Conservation (phyloP, 2,329 filamentous ascomycete species). For the Paecilomyces formosus region DNA sequence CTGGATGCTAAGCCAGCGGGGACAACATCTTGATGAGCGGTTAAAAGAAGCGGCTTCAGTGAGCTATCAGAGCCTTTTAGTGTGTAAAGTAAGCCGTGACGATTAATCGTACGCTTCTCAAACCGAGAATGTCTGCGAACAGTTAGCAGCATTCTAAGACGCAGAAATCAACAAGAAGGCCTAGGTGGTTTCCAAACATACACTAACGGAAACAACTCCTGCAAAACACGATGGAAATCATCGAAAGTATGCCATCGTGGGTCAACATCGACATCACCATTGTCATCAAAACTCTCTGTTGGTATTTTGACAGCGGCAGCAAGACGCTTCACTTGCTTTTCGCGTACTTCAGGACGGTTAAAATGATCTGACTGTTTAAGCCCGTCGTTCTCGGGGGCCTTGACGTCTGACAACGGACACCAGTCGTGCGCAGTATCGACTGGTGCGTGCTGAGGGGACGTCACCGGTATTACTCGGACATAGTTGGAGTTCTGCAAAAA, state of each 20-base stretch:
- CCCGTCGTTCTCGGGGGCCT: not conserved
- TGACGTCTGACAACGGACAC: not conserved
- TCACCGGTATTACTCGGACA: not conserved
- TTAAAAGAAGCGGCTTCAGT: conserved; percentile 49
- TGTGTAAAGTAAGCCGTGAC: not conserved
- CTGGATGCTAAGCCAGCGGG: conserved; percentile 43
- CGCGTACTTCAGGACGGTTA: not conserved
- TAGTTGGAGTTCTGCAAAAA: not conserved
- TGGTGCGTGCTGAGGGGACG: not conserved
- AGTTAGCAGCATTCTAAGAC: not conserved
- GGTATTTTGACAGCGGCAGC: not conserved
- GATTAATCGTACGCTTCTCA: not conserved
- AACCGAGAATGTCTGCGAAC: not conserved
- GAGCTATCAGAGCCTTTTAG: conserved; percentile 24
- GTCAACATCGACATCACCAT: not conserved
- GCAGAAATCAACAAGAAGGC: not conserved
- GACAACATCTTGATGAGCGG: conserved; percentile 60
- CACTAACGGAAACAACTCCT: not conserved
- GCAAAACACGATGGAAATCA: not conserved
- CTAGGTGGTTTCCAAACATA: not conserved
- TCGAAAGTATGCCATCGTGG: not conserved
- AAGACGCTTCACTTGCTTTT: not conserved
- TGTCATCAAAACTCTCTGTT: not conserved
- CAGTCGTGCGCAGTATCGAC: not conserved
- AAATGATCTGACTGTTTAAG: not conserved